Evolutionary conservation across 2,329 filamentous ascomycete genomes (phyloP).

Genomic region (Ceratocystis lukuohia): DNA sequence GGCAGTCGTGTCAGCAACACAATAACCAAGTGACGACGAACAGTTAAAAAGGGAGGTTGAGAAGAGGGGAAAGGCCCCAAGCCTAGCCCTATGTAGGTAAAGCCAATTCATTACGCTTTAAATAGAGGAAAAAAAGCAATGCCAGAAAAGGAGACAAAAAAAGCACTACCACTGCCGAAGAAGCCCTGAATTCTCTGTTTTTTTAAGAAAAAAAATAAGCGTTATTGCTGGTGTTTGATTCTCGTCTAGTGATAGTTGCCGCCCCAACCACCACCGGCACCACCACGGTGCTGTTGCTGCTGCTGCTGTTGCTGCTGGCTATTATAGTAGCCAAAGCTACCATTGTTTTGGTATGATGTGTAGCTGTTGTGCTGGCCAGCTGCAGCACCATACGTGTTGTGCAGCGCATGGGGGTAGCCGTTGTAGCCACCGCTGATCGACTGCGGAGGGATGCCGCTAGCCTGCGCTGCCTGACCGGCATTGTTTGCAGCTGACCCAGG

Average conservation of each 20-base stretch:
- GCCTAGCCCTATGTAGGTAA: too few species aligned
- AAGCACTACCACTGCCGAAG: neutral
- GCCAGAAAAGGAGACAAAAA: neutral
- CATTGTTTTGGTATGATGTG: constrained; percentile 36
- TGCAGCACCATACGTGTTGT: constrained; percentile 40
- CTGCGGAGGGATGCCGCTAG: constrained; percentile 41
- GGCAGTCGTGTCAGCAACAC: neutral
- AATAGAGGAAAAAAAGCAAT: neutral
- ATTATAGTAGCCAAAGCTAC: constrained; percentile 38
- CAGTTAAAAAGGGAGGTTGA: neutral
- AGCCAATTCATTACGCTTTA: too few species aligned
- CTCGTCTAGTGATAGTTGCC: constrained; percentile 41
- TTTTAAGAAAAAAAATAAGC: neutral
- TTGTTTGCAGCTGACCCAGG: constrained; percentile 44
- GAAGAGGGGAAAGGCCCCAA: too few species aligned
- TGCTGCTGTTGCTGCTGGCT: constrained; percentile 27
- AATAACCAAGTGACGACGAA: neutral
- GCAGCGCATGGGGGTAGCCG: constrained; percentile 39
- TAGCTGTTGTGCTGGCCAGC: constrained; percentile 43
- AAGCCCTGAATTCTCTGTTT: neutral
- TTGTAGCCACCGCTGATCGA: constrained; percentile 38
- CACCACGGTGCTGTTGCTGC: constrained; percentile 23
- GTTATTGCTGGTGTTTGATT: neutral
- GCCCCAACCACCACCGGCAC: constrained; percentile 40
- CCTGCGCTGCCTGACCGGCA: constrained; percentile 35